Percentiles rank a stretch among this genome's conserved stretches.
phyloP scores from a whole-genome alignment of 768 basidiomycete genomes.

The Lactarius trivialis region DNA sequence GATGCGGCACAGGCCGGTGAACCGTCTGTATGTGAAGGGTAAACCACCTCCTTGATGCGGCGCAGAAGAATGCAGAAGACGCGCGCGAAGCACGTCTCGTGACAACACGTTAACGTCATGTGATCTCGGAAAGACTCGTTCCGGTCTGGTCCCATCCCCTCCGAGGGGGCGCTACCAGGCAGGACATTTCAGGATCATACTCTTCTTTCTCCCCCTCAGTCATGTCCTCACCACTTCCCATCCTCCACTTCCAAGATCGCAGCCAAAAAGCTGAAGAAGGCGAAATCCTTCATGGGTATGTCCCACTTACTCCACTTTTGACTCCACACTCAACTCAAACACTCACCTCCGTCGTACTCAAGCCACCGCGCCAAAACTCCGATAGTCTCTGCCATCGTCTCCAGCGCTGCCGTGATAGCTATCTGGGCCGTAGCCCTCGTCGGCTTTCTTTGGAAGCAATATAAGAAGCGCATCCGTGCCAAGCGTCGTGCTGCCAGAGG shows the following conservation, averaged over 20 bases:
- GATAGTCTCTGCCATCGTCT: constrained; percentile 18
- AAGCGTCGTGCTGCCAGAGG: constrained; percentile 15
- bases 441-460: constrained; percentile 15
- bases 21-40: no score
- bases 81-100: not conserved
- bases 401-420: constrained; percentile 1
- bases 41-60: no score
- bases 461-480: constrained; percentile 16
- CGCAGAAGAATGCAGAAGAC: no score
- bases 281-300: constrained; percentile 15
- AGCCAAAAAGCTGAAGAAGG: not conserved
- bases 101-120: not conserved
- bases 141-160: not conserved
- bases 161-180: not conserved
- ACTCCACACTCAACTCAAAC: not conserved
- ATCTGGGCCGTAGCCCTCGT: constrained; percentile 18
- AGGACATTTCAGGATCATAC: not conserved
- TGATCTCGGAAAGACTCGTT: not conserved
- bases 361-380: constrained; percentile 22
- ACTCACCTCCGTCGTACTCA: not conserved
- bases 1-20: no score
- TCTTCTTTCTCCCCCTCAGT: not conserved
- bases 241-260: not conserved
- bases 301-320: not conserved
- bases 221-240: not conserved